phyloP scores from a whole-genome alignment of 768 basidiomycete genomes.

The Suillus spraguei region DNA sequence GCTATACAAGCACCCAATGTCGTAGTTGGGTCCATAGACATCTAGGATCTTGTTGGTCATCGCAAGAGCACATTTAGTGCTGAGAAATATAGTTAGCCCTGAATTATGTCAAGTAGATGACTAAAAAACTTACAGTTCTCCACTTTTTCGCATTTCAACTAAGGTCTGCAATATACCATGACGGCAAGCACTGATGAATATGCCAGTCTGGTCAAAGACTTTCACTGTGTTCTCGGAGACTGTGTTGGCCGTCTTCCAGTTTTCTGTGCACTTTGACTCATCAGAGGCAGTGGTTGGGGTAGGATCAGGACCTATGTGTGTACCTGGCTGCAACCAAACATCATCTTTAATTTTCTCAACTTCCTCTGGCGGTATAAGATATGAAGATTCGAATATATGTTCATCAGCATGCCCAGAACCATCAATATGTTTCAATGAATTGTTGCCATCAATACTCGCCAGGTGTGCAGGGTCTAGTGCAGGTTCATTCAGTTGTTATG shows the following conservation, averaged over 20 bases:
- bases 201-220: conserved; percentile 40
- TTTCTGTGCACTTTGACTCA: conserved; percentile 26
- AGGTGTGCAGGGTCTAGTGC: too few relatives aligned
- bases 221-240: conserved; percentile 34
- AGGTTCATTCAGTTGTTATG: too few relatives aligned
- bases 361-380: too few relatives aligned
- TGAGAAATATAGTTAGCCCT: too few relatives aligned
- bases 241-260: conserved; percentile 35
- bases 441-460: too few relatives aligned
- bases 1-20: conserved; percentile 31
- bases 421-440: too few relatives aligned
- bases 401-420: too few relatives aligned
- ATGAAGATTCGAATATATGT: too few relatives aligned
- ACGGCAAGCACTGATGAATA: conserved; percentile 38
- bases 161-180: conserved; percentile 36
- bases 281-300: neutral
- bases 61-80: conserved; percentile 9
- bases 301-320: too few relatives aligned
- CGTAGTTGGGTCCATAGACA: conserved; percentile 21
- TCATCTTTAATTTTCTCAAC: too few relatives aligned
- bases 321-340: too few relatives aligned
- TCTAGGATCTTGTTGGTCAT: conserved; percentile 26
- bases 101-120: conserved; percentile 21
- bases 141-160: conserved; percentile 36
- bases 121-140: conserved; percentile 44